phyloP scores from a whole-genome alignment of 2,329 filamentous ascomycete species.

The Lachnellula arida region DNA sequence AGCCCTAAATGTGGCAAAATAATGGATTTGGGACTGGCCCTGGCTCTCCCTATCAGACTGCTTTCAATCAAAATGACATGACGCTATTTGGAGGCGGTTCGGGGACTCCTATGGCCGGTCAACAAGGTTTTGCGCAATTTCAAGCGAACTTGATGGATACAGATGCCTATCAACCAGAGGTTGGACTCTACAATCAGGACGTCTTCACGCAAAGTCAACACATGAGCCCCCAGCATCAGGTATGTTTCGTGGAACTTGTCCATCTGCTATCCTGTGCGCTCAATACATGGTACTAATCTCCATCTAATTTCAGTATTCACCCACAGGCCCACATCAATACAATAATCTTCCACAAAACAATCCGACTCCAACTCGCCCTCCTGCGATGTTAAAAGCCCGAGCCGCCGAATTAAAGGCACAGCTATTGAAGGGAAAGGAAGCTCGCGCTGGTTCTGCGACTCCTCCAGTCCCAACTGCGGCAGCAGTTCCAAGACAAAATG shows the following conservation, averaged over 20 bases:
- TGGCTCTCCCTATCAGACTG: slow-evolving; percentile 21
- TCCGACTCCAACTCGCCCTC: slow-evolving; percentile 12
- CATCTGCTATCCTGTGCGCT: not conserved
- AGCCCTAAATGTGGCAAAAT: slow-evolving; percentile 26
- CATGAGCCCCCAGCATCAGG: slow-evolving; percentile 17
- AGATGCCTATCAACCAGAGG: slow-evolving; percentile 19
- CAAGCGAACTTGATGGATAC: slow-evolving; percentile 15
- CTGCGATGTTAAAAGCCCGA: slow-evolving; percentile 26
- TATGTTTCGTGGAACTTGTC: slow-evolving; percentile 17
- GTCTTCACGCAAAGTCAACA: slow-evolving; percentile 24
- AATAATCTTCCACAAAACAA: slow-evolving; percentile 12
- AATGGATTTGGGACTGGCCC: slow-evolving; percentile 25
- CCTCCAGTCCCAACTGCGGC: slow-evolving; percentile 11
- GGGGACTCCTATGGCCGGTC: slow-evolving; percentile 5
- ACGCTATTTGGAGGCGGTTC: slow-evolving; percentile 5
- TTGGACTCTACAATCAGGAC: slow-evolving; percentile 20
- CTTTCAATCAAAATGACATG: slow-evolving; percentile 26
- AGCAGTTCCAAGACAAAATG: slow-evolving; percentile 6
- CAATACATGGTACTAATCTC: slow-evolving; percentile 13
- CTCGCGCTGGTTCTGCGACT: slow-evolving; percentile 21
- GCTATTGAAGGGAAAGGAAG: slow-evolving; percentile 25
- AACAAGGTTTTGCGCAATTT: slow-evolving; percentile 18
- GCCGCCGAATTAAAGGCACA: slow-evolving; percentile 31
- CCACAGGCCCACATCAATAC: slow-evolving; percentile 9
- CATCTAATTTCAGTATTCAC: slow-evolving; percentile 19